phyloP scores from a whole-genome alignment of 2,329 filamentous ascomycete genomes.

The Aureobasidium sp. region DNA sequence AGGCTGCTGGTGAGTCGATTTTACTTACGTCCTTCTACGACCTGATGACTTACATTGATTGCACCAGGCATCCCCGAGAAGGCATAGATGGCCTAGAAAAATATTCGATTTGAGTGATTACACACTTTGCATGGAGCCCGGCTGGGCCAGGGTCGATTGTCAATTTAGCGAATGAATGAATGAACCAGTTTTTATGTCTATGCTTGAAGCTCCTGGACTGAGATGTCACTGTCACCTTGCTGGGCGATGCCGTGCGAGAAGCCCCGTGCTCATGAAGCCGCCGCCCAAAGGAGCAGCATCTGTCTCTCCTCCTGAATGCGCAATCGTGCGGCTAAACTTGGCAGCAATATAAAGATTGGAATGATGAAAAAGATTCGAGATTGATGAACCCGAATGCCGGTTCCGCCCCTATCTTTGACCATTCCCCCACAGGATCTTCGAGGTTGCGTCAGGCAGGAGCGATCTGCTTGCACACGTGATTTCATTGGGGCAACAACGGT shows the following conservation, averaged over 20 bases:
- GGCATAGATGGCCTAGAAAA: conserved; percentile 1
- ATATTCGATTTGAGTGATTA: background rate
- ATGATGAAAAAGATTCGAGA: background rate
- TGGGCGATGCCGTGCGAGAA: background rate
- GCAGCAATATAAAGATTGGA: conserved; percentile 11
- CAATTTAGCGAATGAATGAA: conserved; percentile 9
- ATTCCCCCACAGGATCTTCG: background rate
- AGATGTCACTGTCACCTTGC: background rate
- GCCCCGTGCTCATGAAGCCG: background rate
- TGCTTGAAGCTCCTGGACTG: background rate
- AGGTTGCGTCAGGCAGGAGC: conserved; percentile 8
- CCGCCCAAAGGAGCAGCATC: background rate
- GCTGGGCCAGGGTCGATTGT: conserved; percentile 1
- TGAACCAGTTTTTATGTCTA: background rate
- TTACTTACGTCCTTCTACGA: background rate
- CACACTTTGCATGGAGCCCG: background rate
- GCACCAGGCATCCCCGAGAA: conserved; percentile 10
- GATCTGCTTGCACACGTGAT: conserved; percentile 2
- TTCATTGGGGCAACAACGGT: background rate
- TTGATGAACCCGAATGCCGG: conserved; percentile 7
- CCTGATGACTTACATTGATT: background rate
- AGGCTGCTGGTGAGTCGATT: conserved; percentile 26
- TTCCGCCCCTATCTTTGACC: background rate
- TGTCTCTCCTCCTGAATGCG: conserved; percentile 4
- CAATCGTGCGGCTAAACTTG: conserved; percentile 7